A percentile compares a stretch with the other conserved stretches of the same genome.
Evolutionary conservation across 768 basidiomycete genomes (phyloP).

Genomic region (Termitomyces sp.): DNA sequence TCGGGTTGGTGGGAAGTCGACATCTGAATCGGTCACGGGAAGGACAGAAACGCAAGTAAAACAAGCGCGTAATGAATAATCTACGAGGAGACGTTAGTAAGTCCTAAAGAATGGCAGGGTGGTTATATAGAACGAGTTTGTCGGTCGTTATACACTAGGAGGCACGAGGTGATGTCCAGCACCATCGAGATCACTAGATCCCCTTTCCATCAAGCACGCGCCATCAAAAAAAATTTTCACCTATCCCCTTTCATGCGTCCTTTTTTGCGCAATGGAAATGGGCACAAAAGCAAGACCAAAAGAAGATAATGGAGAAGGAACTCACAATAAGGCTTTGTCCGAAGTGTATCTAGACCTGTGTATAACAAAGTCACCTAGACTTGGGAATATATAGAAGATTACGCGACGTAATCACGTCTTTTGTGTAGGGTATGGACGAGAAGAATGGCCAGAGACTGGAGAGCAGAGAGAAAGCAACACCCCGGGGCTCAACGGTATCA

Average conservation of each 20-base stretch:
- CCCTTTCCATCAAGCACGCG: conserved; percentile 8
- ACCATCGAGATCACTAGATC: background rate
- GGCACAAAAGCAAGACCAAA: background rate
- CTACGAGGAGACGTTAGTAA: conserved; percentile 14
- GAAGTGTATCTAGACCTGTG: background rate
- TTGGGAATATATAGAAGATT: background rate
- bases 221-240: conserved; percentile 6
- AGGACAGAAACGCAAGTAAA: conserved; percentile 4
- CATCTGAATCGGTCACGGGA: conserved; percentile 17
- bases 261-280: background rate
- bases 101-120: conserved; percentile 7
- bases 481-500: background rate
- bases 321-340: conserved; percentile 10
- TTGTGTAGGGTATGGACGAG: background rate
- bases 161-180: background rate
- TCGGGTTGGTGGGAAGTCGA: conserved; percentile 20
- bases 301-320: conserved; percentile 5
- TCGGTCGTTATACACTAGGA: background rate
- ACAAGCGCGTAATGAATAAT: conserved; percentile 3
- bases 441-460: background rate
- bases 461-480: background rate
- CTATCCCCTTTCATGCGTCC: conserved; percentile 7
- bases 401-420: background rate
- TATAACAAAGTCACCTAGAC: background rate
- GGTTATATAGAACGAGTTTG: conserved; percentile 18